Base-by-base conservation (phyloP, 2,329 filamentous ascomycete species). In the Penicillium sp. region DNA sequence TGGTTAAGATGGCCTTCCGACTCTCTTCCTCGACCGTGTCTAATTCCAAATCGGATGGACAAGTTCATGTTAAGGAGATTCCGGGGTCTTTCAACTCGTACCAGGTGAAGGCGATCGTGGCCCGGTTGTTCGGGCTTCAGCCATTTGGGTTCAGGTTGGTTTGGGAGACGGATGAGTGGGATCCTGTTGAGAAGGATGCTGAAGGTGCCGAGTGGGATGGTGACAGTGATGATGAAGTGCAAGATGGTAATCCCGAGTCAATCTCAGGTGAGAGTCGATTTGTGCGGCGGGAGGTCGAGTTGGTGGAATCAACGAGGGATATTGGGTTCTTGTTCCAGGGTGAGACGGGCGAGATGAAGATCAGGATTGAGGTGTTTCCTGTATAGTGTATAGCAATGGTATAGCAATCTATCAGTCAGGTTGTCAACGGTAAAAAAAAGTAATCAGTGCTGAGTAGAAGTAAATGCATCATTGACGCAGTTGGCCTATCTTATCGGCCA, bases 161-260 rank as follows among this genome's bases (percentile, higher is more conserved):
- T 0, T 95, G 88, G 86, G 89, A 95, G 71, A 95, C 89, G 7
- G 87, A 88, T 16, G 90, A 96, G 67, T 88, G 86, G 81, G 89
- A 95, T 66, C 87, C 87, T 0, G 82, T 89, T 0, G 78, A 78
- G 7, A 77, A 79, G 50, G 79, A 81, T 56, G 77, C 82, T 51
- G 80, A 80, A 35, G 77, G 69, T 23, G 70, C 71, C 44, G 75
- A 74, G 36, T 74, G 74, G 5, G 71, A 69, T 2, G 69, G 74
- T 34, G 70, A 72, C 26, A 68, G 66, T 23, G 61, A 67, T 6
- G 61, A 61, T 31, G 65, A 58, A 4, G 64, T 51, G 32, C 44
- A 37, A 31, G 29, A 5, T 9, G 14, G 3, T 10, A 10, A 11
- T 10, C 9, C 10, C 11, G 20, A n/a, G 5, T 13, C 22, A 47